Base-by-base conservation (phyloP, 164 flowering plant genomes). In the Magnolia sinica region DNA sequence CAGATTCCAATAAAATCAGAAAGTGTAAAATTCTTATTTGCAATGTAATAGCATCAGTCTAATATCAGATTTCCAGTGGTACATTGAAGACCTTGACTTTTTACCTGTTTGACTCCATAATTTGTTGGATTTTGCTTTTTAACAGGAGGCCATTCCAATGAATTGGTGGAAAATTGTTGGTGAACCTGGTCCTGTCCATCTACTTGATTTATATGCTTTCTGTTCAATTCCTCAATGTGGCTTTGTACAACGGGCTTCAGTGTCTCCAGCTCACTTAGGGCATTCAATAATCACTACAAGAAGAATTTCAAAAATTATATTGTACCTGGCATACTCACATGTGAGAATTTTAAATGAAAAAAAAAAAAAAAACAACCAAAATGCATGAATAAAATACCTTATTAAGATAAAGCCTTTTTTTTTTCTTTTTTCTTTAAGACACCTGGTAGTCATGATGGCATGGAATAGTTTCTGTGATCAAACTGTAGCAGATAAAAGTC, bases 391-490 rank as follows among this genome's bases (percentile, higher is more conserved):
- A 51, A 20, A 20, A 58, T 77, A 90, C 98, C 96, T 86, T 89
- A 74, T 74, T 90, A 78, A 87, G 83, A 68, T 73, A 82, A 76
- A 45, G 50, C 68, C 83, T 91, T 59, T 88, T 78, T 84, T 80
- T 86, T 76, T 80, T 89, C 19, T 27, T 27, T 27, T 27, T 27
- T 27, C 1, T 23, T 23, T 23, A 23, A 23, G 88, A 79, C 59
- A 80, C 70, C 74, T 82, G 83, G 82, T 90, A 95, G 74, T 93
- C 98, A 76, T 86, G 88, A 87, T 95, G 99, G 76, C 84, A 65
- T 68, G 99, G 98, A 80, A 95, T 93, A 37, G 99, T 95, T 83
- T 95, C 98, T 29, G 87, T 70, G 14, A 87, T 88, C 90, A 95
- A 86, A 84, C 99, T 95, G 84, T 80, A 85, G 68, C 31, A 81